Evolutionary conservation across 1,284 basidiomycete genomes (phyloP), one percentile per base, ranked within the genome.

Genomic region (Tilletia indica): DNA sequence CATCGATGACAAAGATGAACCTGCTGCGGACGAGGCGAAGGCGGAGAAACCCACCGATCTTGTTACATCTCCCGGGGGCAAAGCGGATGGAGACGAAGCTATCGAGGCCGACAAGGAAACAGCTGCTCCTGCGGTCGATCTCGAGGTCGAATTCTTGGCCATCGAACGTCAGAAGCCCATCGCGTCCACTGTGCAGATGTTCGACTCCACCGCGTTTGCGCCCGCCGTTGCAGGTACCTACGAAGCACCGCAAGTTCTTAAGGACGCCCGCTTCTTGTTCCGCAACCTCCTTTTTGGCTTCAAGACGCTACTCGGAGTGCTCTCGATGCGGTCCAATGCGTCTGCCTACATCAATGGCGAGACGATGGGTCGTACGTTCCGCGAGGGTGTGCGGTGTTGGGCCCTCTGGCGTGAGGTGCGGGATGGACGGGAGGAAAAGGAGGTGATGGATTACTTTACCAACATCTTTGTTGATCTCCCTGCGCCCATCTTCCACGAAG

Each of bases 251-350:
- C 85, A 86, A 69, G 80, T 83, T 5, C 77, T 86, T 74, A 85
- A 86, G 73, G 85, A 80, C 64, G 92, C 91, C 54, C 91, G 94
- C 49, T 89, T 91, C 73, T 87, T 99, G 31, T 92, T 94, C 84
- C 91, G 94, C 74, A 93, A 94, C 16, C 88, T 99, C 66, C 88
- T 97, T 16, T 94, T 94, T 78, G 94, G 93, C 5, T 92, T 97
- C 85, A 92, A 95, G 69, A 91, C 91, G 1, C 90, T 92, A 74
- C 88, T 99, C 12, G 87, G 88, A 36, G 89, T 90, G 34, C 87
- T 98, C 74, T 92, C 92, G 77, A 92, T 92, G 82, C 89, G 90
- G 74, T 39, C 61, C 19, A 64, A 64, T 21, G 48, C 68, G 31
- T n/a, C 45, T 9, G 49, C 48, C 3, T 39, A 63, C 19, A 39